Evolutionary conservation across 208 protist genomes (phyloP), one percentile per base, ranked within the genome.

Genomic region (Trypanosoma boissoni): DNA sequence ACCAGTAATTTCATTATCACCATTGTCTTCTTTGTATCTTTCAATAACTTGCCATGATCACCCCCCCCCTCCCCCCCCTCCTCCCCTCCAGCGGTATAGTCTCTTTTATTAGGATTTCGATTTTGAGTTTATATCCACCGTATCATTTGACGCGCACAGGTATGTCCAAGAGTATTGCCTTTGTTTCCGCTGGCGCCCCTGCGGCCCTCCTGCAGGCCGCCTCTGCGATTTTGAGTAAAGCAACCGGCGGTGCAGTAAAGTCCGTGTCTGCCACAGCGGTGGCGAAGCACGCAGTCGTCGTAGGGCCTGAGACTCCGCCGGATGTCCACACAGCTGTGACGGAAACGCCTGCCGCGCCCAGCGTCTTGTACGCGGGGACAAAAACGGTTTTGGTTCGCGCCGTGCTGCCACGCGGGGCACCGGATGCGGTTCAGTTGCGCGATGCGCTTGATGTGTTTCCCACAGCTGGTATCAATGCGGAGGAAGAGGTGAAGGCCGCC

Each of bases 401-500:
- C 7, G 65, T 94, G 23, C 73, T 91, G 20, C 87, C 87, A 9
- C 78, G 82, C 31, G 18, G 58, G 6, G 58, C 72, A 26, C 51
- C 66, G 16, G 79, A 78, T 26, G 65, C 51, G 27, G 68, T 94
- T 55, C 81, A 81, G 69, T 58, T 88, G 65, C 83, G 87, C 18
- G 87, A 94, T 44, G 55, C 73, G 9, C n/a, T 94, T 10, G 87
- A 94, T 42, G 80, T 89, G 2, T 88, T 78, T 53, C 68, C 75
- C 21, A 65, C 74, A 31, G 76, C 83, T 3, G 87, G 87, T 48
- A 88, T 94, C 36, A 69, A 72, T 31, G 62, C 64, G 53, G 59
- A 74, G 27, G 69, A 20, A 6, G 87, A 91, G 71, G 45, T 70
- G 36, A 50, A 72, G 64, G 34, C 58, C 26, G 87, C 84, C 7